These are phyloP conservation scores for Penicillium goetzii DNA, from an alignment of 495 filamentous ascomycete species.

Conservation along the genomic window DNA sequence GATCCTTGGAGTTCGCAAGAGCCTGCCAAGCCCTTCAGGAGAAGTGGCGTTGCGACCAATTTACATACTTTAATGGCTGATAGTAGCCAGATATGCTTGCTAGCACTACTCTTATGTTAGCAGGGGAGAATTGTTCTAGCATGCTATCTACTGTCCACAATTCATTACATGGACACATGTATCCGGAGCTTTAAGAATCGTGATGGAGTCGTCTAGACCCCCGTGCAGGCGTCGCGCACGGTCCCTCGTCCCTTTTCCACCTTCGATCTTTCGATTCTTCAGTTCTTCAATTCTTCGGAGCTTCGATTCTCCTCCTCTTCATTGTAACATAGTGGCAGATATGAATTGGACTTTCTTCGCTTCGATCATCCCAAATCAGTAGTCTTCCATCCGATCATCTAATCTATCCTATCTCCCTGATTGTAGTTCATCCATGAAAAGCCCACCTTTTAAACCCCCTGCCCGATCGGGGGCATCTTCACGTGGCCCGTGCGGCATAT, in stretches of 20 bases:
- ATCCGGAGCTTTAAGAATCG: too few species aligned
- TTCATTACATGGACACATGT: too few species aligned
- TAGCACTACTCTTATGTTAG: not conserved
- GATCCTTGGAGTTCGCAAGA: not conserved
- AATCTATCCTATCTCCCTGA: not conserved
- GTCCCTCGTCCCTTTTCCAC: constrained; percentile 7
- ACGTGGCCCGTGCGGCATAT: constrained; percentile 22
- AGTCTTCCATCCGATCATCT: not conserved
- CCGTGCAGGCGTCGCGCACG: not conserved
- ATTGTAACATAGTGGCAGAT: not conserved
- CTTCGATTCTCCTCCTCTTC: not conserved
- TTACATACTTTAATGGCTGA: not conserved
- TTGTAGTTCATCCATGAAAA: not conserved
- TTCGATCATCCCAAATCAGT: not conserved
- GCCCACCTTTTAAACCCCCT: constrained; percentile 4
- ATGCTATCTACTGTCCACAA: not conserved
- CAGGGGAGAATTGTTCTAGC: not conserved
- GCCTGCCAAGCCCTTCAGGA: not conserved
- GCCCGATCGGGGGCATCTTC: constrained; percentile 6
- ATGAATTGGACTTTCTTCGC: not conserved
- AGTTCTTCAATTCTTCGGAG: not conserved
- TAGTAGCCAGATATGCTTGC: not conserved
- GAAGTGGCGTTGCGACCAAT: not conserved
- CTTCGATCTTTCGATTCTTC: constrained; percentile 6
- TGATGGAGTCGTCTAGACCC: constrained; percentile 1